phyloP scores from a whole-genome alignment of 2,329 filamentous ascomycete genomes.

The Elsinoe arachidis region DNA sequence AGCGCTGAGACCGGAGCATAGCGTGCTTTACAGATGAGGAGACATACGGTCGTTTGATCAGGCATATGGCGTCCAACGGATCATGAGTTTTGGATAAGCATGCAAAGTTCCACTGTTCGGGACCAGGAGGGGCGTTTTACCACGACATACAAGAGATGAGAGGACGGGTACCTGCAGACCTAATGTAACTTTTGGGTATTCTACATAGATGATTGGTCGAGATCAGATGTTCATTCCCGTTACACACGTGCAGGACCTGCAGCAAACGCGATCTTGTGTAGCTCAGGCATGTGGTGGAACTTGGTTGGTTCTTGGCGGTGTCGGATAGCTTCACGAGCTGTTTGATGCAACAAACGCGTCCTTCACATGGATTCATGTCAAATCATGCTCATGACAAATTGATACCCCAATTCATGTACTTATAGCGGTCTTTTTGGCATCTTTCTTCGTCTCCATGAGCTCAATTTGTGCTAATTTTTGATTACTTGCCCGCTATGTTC shows the following conservation, averaged over 20 bases:
- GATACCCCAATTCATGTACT: neutral
- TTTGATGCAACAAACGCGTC: neutral
- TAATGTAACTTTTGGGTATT: conserved; percentile 6
- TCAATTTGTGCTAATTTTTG: neutral
- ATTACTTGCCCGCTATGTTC: neutral
- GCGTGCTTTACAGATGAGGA: neutral
- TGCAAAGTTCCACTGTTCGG: neutral
- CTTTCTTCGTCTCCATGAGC: neutral
- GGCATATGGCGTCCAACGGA: conserved; percentile 8
- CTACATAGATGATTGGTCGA: conserved; percentile 7
- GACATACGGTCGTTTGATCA: conserved; percentile 1
- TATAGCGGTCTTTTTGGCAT: neutral
- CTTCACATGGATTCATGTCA: neutral
- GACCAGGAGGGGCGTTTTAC: conserved; percentile 1
- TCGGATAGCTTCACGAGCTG: conserved; percentile 1
- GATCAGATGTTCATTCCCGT: neutral
- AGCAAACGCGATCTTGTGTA: neutral
- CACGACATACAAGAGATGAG: neutral
- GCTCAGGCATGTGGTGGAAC: neutral
- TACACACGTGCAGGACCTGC: neutral
- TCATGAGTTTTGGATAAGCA: neutral
- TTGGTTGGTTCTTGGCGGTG: neutral
- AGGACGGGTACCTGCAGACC: neutral
- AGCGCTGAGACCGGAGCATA: conserved; percentile 35
- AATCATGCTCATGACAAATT: conserved; percentile 8